Percentiles rank a stretch among this genome's conserved stretches.
phyloP scores from a whole-genome alignment of 1,139 yeast genomes.

The Hansenula sp. region DNA sequence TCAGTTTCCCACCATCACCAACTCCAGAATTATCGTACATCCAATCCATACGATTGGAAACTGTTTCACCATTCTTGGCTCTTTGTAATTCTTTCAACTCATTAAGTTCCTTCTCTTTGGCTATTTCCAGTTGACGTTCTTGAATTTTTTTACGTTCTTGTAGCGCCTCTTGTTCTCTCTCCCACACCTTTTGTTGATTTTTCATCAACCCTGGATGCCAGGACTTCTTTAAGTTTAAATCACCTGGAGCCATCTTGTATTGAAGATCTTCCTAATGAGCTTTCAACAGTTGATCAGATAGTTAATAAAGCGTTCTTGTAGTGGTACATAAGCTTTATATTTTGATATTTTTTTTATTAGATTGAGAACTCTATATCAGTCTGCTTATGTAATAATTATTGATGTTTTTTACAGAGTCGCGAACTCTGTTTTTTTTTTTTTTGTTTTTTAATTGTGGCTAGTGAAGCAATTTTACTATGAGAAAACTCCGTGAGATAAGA shows the following conservation, averaged over 20 bases:
- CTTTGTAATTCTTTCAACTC: slow-evolving; percentile 54
- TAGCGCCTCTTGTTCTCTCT: slow-evolving; percentile 72
- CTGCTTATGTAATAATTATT: no score
- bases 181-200: slow-evolving; percentile 86
- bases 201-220: slow-evolving; percentile 92
- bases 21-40: slow-evolving; percentile 62
- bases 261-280: not conserved
- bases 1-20: slow-evolving; percentile 15
- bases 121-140: slow-evolving; percentile 62
- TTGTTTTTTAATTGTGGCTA: no score
- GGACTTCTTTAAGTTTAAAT: slow-evolving; percentile 84
- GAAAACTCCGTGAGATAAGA: not conserved
- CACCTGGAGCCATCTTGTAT: slow-evolving; percentile 58
- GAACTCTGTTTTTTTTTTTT: no score
- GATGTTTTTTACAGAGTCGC: not conserved
- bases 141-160: slow-evolving; percentile 66
- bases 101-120: slow-evolving; percentile 58
- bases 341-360: no score
- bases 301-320: no score
- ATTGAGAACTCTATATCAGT: no score
- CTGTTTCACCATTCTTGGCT: slow-evolving; percentile 39
- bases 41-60: slow-evolving; percentile 66
- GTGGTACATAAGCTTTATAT: no score
- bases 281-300: no score
- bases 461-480: no score